Conservation (phyloP, 805 yeast genomes). For the Candida manassasensis region DNA sequence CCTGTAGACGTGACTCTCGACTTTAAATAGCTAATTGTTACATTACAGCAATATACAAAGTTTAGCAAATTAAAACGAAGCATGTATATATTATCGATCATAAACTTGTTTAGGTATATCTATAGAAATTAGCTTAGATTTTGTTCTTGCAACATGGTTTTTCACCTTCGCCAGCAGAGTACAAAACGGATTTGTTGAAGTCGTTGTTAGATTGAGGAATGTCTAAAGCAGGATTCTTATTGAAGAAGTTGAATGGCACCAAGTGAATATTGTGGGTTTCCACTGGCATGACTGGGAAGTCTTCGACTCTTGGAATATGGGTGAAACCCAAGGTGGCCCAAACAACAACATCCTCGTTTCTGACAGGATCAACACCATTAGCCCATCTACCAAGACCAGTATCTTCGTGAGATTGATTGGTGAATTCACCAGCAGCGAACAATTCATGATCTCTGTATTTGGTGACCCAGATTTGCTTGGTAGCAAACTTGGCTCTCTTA, state of each 20-base stretch:
- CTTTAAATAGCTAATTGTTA: too few relatives aligned
- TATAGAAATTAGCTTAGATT: not conserved
- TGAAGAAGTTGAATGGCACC: slow-evolving; percentile 71
- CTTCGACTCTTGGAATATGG: slow-evolving; percentile 78
- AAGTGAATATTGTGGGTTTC: slow-evolving; percentile 65
- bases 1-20: too few relatives aligned
- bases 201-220: slow-evolving; percentile 65
- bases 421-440: slow-evolving; percentile 81
- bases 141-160: slow-evolving; percentile 4
- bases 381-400: slow-evolving; percentile 73
- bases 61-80: too few relatives aligned
- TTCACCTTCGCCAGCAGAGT: slow-evolving; percentile 15
- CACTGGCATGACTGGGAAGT: slow-evolving; percentile 88
- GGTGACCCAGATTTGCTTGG: slow-evolving; percentile 79
- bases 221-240: slow-evolving; percentile 73
- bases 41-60: too few relatives aligned
- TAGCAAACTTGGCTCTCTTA: slow-evolving; percentile 70
- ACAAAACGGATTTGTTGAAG: slow-evolving; percentile 58
- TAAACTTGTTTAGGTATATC: too few relatives aligned
- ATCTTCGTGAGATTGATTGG: slow-evolving; percentile 70
- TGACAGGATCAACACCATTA: slow-evolving; percentile 58
- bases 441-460: slow-evolving; percentile 68
- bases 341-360: slow-evolving; percentile 71
- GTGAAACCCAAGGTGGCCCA: slow-evolving; percentile 83
- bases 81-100: too few relatives aligned